phyloP scores from a whole-genome alignment of 176 grass and related monocot genomes.

The Avena sativa region DNA sequence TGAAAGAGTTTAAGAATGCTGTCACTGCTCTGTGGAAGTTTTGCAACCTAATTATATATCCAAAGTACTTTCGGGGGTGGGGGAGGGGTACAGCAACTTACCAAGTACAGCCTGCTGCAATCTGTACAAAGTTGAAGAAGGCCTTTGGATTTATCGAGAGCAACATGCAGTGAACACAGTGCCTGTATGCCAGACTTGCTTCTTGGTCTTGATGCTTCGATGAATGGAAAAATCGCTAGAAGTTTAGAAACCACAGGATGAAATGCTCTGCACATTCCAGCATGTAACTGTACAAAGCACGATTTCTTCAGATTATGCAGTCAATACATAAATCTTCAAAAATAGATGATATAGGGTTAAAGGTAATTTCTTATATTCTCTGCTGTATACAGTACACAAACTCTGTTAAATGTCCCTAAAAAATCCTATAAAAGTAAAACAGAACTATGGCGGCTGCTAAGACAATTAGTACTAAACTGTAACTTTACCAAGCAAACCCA shows the following conservation, averaged over 20 bases:
- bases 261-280: constrained; percentile 73
- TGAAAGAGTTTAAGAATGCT: background rate
- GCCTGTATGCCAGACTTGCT: constrained; percentile 96
- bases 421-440: constrained; percentile 9
- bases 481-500: background rate
- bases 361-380: background rate
- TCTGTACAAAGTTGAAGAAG: constrained; percentile 94
- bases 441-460: background rate
- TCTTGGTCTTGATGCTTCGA: constrained; percentile 95
- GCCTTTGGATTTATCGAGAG: constrained; percentile 87
- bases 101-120: constrained; percentile 92
- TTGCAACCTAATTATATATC: constrained; percentile 14
- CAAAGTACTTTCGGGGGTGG: background rate
- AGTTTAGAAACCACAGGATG: constrained; percentile 77
- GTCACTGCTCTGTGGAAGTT: background rate
- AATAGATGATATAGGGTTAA: background rate
- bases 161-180: constrained; percentile 84
- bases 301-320: constrained; percentile 29
- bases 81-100: constrained; percentile 41
- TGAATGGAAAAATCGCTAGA: constrained; percentile 78
- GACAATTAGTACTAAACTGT: background rate
- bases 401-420: no score
- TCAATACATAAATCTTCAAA: background rate
- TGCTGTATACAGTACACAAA: background rate
- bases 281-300: constrained; percentile 68